Evolutionary conservation across 2,329 filamentous ascomycete genomes (phyloP).

Genomic region (Ceratocystis destructans): DNA sequence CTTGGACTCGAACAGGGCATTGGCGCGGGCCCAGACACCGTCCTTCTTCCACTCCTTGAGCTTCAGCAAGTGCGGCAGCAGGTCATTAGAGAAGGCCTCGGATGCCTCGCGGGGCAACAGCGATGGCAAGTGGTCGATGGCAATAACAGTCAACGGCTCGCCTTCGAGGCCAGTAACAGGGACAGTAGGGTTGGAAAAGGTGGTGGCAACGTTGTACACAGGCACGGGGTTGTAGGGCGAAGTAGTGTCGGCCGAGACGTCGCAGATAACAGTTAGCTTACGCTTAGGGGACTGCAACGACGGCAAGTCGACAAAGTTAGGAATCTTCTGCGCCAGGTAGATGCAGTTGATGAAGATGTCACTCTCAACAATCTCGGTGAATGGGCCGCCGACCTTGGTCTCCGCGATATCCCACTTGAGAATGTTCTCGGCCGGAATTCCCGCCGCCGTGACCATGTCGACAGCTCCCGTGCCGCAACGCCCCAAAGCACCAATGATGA

Average conservation of each 20-base stretch:
- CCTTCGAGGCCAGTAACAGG: slow-evolving; percentile 48
- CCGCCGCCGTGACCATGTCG: slow-evolving; percentile 61
- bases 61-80: slow-evolving; percentile 63
- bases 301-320: slow-evolving; percentile 63
- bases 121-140: slow-evolving; percentile 73
- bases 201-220: slow-evolving; percentile 72
- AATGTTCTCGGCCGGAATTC: slow-evolving; percentile 38
- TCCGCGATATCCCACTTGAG: slow-evolving; percentile 60
- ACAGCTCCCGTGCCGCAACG: slow-evolving; percentile 77
- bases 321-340: slow-evolving; percentile 66
- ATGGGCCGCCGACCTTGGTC: slow-evolving; percentile 59
- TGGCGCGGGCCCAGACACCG: slow-evolving; percentile 71
- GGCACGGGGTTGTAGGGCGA: slow-evolving; percentile 60
- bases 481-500: slow-evolving; percentile 75
- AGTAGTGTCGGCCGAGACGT: slow-evolving; percentile 63
- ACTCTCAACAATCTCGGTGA: slow-evolving; percentile 59
- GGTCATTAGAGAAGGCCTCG: slow-evolving; percentile 66
- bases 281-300: slow-evolving; percentile 54
- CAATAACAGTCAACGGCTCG: slow-evolving; percentile 61
- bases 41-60: slow-evolving; percentile 61
- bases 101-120: slow-evolving; percentile 76
- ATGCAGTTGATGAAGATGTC: slow-evolving; percentile 82
- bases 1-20: slow-evolving; percentile 75
- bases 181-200: slow-evolving; percentile 78
- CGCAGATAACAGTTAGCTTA: slow-evolving; percentile 66